phyloP scores from a whole-genome alignment of 805 yeast genomes.

The Torulaspora delbrueckii region DNA sequence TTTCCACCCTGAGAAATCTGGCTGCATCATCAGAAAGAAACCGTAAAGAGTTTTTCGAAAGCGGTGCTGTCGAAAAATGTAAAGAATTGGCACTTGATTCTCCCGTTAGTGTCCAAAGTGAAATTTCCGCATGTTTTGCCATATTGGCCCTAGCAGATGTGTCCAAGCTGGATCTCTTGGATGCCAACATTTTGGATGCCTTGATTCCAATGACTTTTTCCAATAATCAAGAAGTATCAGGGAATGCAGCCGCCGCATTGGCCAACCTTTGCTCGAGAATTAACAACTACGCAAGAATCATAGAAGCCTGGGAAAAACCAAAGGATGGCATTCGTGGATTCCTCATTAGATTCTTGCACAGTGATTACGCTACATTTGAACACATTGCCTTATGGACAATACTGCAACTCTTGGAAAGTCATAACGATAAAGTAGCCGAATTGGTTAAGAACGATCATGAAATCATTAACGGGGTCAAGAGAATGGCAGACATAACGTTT shows the following conservation, averaged over 20 bases:
- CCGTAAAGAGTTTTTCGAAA: constrained; percentile 83
- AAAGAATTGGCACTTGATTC: constrained; percentile 78
- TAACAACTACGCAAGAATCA: constrained; percentile 71
- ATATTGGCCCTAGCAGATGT: constrained; percentile 95
- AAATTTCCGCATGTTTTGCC: constrained; percentile 95
- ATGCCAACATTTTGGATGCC: constrained; percentile 79
- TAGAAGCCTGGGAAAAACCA: constrained; percentile 73
- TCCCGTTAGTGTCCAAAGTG: constrained; percentile 91
- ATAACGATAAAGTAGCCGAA: constrained; percentile 55
- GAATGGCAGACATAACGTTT: constrained; percentile 38
- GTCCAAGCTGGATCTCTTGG: constrained; percentile 75
- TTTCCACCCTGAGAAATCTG: constrained; percentile 88
- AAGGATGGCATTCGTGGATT: constrained; percentile 84
- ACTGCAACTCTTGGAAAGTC: constrained; percentile 84
- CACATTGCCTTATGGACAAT: constrained; percentile 98
- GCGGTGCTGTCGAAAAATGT: constrained; percentile 93
- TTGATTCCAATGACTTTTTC: constrained; percentile 87
- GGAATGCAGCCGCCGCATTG: constrained; percentile 96
- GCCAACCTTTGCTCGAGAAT: constrained; percentile 94
- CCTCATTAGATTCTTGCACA: constrained; percentile 68
- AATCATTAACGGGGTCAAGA: constrained; percentile 51
- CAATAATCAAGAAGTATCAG: constrained; percentile 89
- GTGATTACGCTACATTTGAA: constrained; percentile 90
- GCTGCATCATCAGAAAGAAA: constrained; percentile 95
- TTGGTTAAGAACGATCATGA: constrained; percentile 52